phyloP scores from a whole-genome alignment of 2,329 filamentous ascomycete genomes.

The Paecilomyces variotii region DNA sequence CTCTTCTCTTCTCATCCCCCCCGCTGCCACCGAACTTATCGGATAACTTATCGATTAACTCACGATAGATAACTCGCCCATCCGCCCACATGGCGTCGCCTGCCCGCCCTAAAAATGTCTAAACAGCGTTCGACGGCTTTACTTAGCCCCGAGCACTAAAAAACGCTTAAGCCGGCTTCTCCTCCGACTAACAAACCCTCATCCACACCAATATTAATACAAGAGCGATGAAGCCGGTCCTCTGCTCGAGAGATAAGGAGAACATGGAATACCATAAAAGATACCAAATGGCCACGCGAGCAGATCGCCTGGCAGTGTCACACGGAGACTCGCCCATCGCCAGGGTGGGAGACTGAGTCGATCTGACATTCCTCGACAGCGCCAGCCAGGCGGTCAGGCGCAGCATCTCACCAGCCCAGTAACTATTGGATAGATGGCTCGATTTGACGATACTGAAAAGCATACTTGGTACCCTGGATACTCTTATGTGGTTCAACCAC shows the following conservation, averaged over 20 bases:
- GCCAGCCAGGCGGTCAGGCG: neutral
- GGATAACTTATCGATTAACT: neutral
- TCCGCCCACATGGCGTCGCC: slow-evolving; percentile 5
- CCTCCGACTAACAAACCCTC: neutral
- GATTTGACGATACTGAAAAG: too few species aligned
- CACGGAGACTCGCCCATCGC: neutral
- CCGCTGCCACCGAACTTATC: neutral
- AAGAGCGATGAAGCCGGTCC: too few species aligned
- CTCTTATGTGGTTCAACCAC: too few species aligned
- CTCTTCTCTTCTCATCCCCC: neutral
- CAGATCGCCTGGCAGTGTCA: neutral
- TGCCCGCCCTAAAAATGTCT: slow-evolving; percentile 1
- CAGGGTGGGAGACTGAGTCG: neutral
- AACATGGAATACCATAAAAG: neutral
- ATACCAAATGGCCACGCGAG: neutral
- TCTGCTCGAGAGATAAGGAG: neutral
- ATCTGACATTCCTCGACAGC: neutral
- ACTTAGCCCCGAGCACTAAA: neutral
- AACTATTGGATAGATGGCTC: too few species aligned
- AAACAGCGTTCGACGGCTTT: too few species aligned
- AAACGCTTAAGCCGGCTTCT: neutral
- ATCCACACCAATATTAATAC: too few species aligned
- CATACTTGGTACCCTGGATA: too few species aligned
- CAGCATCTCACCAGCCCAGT: neutral
- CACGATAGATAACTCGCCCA: slow-evolving; percentile 4